Evolutionary conservation across 129 eudicot species (phyloP), one percentile per base, ranked within the genome.

Genomic region (Arctium minus): DNA sequence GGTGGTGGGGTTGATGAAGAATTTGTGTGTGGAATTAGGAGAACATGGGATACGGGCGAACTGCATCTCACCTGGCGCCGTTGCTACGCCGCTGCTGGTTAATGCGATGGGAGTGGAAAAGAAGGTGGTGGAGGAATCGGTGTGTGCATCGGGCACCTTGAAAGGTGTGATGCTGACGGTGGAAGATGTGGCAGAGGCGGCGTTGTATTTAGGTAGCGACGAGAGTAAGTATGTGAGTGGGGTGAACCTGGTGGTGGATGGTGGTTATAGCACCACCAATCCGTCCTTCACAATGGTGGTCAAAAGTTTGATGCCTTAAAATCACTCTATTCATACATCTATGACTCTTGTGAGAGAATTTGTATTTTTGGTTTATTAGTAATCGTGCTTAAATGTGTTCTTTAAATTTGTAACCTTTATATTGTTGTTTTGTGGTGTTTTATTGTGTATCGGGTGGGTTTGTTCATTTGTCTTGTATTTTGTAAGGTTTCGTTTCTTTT

Each of bases 1-100:
- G 12, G 79, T 93, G 35, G 91, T 91, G 8, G 97, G 97, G 75
- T 72, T 93, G 70, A 85, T 79, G 83, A 93, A 85, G 89, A 89
- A 86, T 53, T 31, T 91, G 75, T 84, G 91, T 56, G 97, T 91
- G 31, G 97, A 93, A n/a, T 32, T 93, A 10, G 96, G 96, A 22
- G 79, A 80, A 46, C 32, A 93, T 15, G 96, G 97, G 81, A 91
- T 93, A 11, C 46, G 96, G 60, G 97, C 87, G 31, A 93, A 93
- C 42, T 44, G 83, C 40, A 86, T 93, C 13, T 93, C 97, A 32
- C 97, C 96, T 1, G 84, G 88, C 15, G 84, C 86, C 0, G 86
- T 89, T 29, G 78, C 94, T 3, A 91, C 96, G 9, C 94, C 96
- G 22, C 32, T 91, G 82, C 33, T 89, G 40, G 81, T 84, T 1